Evolutionary conservation across 176 grass and related monocot genomes (phyloP).

Genomic region (Avena sativa): DNA sequence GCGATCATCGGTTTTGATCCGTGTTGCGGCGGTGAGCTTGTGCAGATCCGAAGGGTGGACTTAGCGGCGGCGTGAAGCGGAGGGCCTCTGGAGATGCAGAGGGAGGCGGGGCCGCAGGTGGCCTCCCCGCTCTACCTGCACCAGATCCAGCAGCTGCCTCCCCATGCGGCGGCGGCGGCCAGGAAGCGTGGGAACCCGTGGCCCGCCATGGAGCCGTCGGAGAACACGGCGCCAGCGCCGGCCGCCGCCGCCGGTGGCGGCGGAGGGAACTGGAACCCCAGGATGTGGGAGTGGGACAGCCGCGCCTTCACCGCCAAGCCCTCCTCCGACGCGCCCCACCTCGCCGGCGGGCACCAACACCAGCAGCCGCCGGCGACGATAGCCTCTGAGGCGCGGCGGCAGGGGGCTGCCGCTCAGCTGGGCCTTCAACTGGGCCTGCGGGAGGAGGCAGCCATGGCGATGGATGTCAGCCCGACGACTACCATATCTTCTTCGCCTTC

Average conservation of each 20-base stretch:
- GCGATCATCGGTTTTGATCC: conserved; percentile 30
- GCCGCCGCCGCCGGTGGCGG: conserved; percentile 10
- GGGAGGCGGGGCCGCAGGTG: conserved; percentile 84
- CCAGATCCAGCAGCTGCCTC: conserved; percentile 63
- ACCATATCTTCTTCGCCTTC: conserved; percentile 47
- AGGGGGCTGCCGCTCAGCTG: conserved; percentile 45
- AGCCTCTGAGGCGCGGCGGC: conserved; percentile 9
- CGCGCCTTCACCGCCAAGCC: conserved; percentile 66
- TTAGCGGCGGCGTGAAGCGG: not conserved
- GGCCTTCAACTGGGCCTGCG: conserved; percentile 64
- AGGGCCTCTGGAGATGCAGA: conserved; percentile 53
- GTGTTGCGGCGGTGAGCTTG: not conserved
- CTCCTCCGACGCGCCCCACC: conserved; percentile 41
- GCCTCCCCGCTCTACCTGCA: conserved; percentile 68
- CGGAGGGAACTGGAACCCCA: conserved; percentile 76
- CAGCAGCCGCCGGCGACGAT: conserved; percentile 20
- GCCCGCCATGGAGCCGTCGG: not conserved
- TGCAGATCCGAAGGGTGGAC: conserved; percentile 40
- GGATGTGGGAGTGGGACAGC: conserved; percentile 94
- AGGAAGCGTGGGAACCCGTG: conserved; percentile 60
- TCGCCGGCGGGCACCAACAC: conserved; percentile 17
- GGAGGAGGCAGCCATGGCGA: conserved; percentile 35
- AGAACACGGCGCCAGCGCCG: conserved; percentile 1
- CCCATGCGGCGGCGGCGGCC: conserved; percentile 44
- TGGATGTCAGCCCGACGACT: conserved; percentile 43